Percentiles rank a stretch among this genome's conserved stretches.
phyloP scores from a whole-genome alignment of 495 filamentous ascomycete genomes.

The Elasticomyces elasticus region DNA sequence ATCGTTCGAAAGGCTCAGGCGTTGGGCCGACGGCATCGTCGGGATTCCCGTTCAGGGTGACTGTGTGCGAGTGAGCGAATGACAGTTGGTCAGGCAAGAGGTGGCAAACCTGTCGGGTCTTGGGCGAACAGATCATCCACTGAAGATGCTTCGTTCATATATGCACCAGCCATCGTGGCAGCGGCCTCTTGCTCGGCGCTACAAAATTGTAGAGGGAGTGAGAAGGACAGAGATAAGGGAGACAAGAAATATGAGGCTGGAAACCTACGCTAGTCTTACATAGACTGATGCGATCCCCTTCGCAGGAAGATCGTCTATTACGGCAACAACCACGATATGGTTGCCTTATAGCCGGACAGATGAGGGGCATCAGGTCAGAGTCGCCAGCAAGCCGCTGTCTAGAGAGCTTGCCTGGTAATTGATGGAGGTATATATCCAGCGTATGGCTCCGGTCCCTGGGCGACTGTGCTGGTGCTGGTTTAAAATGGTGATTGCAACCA shows the following conservation, averaged over 20 bases:
- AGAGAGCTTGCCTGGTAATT: too few relatives aligned
- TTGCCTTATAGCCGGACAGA: neutral
- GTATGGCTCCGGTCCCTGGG: too few relatives aligned
- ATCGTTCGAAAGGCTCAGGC: slow-evolving; percentile 10
- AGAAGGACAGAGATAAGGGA: neutral
- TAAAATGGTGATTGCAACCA: too few relatives aligned
- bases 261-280: neutral
- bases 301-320: too few relatives aligned
- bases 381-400: too few relatives aligned
- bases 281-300: neutral
- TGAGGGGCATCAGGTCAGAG: too few relatives aligned
- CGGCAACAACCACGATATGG: neutral
- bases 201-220: too few relatives aligned
- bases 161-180: slow-evolving; percentile 8
- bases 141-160: slow-evolving; percentile 8
- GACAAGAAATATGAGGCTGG: neutral
- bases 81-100: neutral
- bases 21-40: slow-evolving; percentile 13
- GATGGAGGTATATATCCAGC: too few relatives aligned
- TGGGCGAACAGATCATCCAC: slow-evolving; percentile 9
- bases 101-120: slow-evolving; percentile 5
- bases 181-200: neutral
- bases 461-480: too few relatives aligned
- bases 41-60: slow-evolving; percentile 8
- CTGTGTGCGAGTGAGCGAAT: neutral